Conservation (phyloP, 768 basidiomycete species). For the Gautieria morchelliformis region DNA sequence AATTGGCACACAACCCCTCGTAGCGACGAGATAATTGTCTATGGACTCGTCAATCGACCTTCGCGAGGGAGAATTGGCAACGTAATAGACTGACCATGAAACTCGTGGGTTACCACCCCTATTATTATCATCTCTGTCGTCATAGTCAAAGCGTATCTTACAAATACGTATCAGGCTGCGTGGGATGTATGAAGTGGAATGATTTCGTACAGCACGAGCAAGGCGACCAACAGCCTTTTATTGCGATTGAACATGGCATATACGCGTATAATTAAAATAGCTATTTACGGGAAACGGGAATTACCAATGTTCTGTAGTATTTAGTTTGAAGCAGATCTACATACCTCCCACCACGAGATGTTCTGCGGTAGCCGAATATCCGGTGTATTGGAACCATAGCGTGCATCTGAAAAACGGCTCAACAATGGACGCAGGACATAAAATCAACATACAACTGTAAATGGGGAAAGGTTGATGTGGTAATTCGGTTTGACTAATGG, state of each 20-base stretch:
- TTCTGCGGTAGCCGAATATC: background rate
- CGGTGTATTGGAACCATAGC: slow-evolving; percentile 1
- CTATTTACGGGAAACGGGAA: background rate
- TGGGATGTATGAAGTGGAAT: background rate
- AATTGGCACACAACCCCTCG: background rate
- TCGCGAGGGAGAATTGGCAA: background rate
- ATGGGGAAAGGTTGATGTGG: background rate
- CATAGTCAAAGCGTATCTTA: background rate
- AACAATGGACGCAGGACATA: background rate
- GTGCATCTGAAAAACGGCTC: background rate
- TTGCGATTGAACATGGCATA: slow-evolving; percentile 3
- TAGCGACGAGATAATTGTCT: background rate
- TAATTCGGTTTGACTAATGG: background rate
- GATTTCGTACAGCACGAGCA: background rate
- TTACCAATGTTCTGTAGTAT: background rate
- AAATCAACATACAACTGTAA: background rate
- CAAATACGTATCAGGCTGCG: background rate
- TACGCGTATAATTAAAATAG: background rate
- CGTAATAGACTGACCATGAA: background rate
- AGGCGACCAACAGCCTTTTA: background rate
- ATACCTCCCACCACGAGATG: background rate
- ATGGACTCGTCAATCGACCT: background rate
- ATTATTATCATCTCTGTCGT: background rate
- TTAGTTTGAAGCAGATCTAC: background rate
- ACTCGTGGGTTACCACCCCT: background rate